These are phyloP conservation scores for Phialophora expanda DNA, from an alignment of 2,329 filamentous ascomycete genomes.

Conservation along the genomic window DNA sequence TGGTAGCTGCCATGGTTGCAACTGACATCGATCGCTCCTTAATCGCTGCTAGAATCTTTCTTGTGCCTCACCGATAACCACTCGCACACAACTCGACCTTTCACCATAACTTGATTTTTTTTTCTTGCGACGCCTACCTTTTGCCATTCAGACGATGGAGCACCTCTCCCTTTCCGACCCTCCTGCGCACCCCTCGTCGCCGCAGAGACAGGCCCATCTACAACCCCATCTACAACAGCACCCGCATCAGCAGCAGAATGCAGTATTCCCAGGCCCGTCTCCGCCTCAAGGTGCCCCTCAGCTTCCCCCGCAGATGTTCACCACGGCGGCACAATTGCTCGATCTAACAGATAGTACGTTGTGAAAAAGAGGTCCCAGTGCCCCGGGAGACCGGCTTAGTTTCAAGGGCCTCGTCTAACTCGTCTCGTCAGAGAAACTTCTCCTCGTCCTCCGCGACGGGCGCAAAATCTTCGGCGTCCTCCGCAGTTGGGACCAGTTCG, in stretches of 20 bases:
- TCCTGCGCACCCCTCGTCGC: constrained; percentile 29
- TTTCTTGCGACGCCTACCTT: neutral
- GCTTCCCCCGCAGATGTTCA: constrained; percentile 88
- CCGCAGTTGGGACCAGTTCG: constrained; percentile 97
- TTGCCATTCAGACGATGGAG: constrained; percentile 37
- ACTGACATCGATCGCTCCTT: constrained; percentile 3
- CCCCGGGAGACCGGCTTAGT: neutral
- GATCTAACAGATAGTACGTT: constrained; percentile 94
- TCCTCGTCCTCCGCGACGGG: constrained; percentile 88
- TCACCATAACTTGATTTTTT: no score
- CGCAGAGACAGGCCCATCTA: constrained; percentile 22
- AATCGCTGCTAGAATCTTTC: neutral
- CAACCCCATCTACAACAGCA: constrained; percentile 29
- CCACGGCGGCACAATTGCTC: constrained; percentile 90
- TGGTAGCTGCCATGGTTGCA: constrained; percentile 26
- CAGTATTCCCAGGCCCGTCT: constrained; percentile 31
- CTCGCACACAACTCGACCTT: neutral
- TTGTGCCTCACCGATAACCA: constrained; percentile 16
- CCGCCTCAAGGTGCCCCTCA: constrained; percentile 51
- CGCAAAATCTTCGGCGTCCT: constrained; percentile 91
- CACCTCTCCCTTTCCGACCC: constrained; percentile 41
- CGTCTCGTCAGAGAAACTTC: constrained; percentile 78
- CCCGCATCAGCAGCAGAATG: constrained; percentile 27
- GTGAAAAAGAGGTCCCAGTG: neutral
- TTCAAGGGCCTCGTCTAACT: neutral